These are phyloP conservation scores for Rhynchospora pubera DNA, from an alignment of 176 grass and related monocot genomes.

Conservation along the genomic window DNA sequence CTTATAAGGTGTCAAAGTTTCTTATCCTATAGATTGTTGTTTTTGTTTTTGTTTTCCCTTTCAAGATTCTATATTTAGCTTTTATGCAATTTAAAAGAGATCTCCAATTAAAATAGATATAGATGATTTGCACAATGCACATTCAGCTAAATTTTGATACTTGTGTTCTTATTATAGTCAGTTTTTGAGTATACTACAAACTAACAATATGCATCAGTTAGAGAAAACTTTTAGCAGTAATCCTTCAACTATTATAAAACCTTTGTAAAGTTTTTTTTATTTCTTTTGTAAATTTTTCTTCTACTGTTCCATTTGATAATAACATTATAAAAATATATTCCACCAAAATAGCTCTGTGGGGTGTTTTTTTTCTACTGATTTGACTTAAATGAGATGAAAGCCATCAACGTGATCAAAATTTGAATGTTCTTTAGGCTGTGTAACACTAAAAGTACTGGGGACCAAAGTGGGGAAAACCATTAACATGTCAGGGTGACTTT, in stretches of 20 bases:
- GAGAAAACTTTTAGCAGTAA: neutral
- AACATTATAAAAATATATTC: too few species aligned
- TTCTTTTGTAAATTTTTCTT: neutral
- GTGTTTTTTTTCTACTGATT: neutral
- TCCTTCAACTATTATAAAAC: neutral
- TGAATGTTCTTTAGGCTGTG: neutral
- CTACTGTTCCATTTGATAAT: too few species aligned
- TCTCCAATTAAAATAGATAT: neutral
- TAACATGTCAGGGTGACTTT: neutral
- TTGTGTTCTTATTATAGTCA: neutral
- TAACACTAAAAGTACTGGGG: neutral
- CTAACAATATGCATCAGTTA: neutral
- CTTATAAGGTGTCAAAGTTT: neutral
- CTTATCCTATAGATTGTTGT: neutral
- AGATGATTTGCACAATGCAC: neutral
- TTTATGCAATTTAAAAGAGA: neutral
- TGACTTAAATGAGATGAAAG: neutral
- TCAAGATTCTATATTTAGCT: neutral
- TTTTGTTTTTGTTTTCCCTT: neutral
- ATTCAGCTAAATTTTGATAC: neutral
- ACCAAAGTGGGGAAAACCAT: slow-evolving; percentile 2
- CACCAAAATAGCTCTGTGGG: neutral
- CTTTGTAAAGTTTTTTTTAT: neutral
- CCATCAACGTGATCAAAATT: neutral
- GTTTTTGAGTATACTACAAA: too few species aligned